Conservation (phyloP, 177 flowering plant genomes). For the Vitis hybrid region DNA sequence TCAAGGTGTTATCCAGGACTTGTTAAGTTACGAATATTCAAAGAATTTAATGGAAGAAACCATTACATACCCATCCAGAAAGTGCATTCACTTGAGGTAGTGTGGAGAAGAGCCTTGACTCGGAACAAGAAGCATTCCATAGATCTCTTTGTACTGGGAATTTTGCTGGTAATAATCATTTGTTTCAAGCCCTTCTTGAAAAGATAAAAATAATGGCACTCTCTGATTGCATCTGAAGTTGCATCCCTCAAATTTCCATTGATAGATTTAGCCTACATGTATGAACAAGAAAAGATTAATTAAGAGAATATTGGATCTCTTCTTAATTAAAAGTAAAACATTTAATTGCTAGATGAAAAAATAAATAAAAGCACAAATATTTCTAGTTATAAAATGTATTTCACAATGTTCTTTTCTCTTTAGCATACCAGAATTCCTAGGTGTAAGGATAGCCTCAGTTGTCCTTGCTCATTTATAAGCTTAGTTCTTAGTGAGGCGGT, state of each 20-base stretch:
- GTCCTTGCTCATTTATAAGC: conserved; percentile 12
- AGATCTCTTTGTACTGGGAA: conserved; percentile 77
- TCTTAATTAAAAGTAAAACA: no score
- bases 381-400: no score
- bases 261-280: no score
- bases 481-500: conserved; percentile 31
- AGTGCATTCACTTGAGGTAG: conserved; percentile 55
- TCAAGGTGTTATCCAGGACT: not conserved
- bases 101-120: conserved; percentile 81
- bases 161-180: no score
- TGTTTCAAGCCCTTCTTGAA: not conserved
- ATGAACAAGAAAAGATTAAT: no score
- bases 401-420: not conserved
- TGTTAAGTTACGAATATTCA: not conserved
- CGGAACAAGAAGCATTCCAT: conserved; percentile 81
- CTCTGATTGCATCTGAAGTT: no score
- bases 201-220: not conserved
- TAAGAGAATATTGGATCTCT: no score
- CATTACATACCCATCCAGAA: conserved; percentile 76
- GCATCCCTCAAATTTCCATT: no score
- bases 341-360: no score
- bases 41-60: not conserved
- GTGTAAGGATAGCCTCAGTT: conserved; percentile 39
- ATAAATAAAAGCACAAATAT: no score
- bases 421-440: conserved; percentile 59